Evolutionary conservation across 148 eudicot genomes (phyloP).

Genomic region (Rhododendron griersonianum): DNA sequence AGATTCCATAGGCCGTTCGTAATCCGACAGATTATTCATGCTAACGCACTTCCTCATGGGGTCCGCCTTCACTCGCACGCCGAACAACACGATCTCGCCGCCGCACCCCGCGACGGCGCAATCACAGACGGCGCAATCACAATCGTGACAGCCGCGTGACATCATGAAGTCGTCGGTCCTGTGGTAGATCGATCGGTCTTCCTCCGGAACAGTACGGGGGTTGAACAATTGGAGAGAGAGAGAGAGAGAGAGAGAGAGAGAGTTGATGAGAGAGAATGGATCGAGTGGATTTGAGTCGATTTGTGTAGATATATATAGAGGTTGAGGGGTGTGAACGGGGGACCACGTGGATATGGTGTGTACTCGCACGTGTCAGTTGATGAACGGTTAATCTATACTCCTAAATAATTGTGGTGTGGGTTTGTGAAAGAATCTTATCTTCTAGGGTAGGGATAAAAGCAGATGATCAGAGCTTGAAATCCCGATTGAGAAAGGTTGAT

Average conservation of each 20-base stretch:
- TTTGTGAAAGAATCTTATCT: neutral
- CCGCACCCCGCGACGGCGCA: constrained; percentile 8
- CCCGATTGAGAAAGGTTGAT: neutral
- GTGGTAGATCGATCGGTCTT: neutral
- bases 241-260: neutral
- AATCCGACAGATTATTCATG: constrained; percentile 63
- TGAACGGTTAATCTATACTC: no score
- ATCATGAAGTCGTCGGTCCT: neutral
- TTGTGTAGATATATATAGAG: neutral
- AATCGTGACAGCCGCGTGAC: neutral
- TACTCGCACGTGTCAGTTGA: neutral
- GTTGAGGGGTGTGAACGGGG: neutral
- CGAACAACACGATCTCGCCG: constrained; percentile 64
- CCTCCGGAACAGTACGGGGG: neutral
- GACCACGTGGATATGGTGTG: neutral
- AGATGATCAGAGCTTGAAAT: neutral
- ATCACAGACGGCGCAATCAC: neutral
- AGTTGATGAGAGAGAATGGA: neutral
- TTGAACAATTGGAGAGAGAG: neutral
- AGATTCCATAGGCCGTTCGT: constrained; percentile 30
- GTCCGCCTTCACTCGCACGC: constrained; percentile 67
- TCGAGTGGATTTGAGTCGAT: no score
- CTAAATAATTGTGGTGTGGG: neutral
- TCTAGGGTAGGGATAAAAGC: neutral
- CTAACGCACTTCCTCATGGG: constrained; percentile 80